Evolutionary conservation across 2,329 filamentous ascomycete species (phyloP).

Genomic region (Alternaria triticina): DNA sequence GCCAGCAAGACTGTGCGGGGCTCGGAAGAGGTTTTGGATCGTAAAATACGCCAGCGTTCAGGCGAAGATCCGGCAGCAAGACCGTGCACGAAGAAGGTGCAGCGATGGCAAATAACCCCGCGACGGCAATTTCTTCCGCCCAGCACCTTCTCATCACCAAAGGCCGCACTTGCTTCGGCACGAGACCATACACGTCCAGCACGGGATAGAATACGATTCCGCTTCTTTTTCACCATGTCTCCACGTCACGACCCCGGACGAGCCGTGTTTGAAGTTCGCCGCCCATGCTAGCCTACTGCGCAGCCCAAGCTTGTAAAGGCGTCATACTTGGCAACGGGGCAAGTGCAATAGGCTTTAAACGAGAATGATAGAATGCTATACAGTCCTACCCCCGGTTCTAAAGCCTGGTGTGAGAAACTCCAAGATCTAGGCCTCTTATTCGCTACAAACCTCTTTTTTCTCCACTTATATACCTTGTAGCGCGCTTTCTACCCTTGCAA

Average conservation of each 20-base stretch:
- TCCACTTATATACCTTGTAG: too few species aligned
- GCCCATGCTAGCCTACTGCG: too few species aligned
- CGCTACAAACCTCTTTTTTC: too few species aligned
- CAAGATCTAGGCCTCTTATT: too few species aligned
- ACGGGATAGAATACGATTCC: neutral
- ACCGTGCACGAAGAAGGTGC: neutral
- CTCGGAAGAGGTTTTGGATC: constrained; percentile 16
- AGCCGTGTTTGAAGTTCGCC: neutral
- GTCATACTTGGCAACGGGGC: too few species aligned
- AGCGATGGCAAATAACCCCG: neutral
- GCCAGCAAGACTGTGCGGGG: neutral
- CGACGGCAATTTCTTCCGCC: neutral
- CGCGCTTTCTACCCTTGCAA: too few species aligned
- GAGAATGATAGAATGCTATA: neutral
- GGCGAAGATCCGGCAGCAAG: neutral
- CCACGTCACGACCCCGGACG: neutral
- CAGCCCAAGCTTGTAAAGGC: too few species aligned
- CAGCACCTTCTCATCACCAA: neutral
- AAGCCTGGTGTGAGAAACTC: too few species aligned
- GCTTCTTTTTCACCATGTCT: neutral
- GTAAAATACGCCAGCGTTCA: neutral
- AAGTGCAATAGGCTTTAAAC: neutral
- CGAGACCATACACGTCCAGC: neutral
- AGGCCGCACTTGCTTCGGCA: neutral
- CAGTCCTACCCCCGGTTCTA: too few species aligned